Evolutionary conservation across 257 asterid genomes (phyloP).

Genomic region (Galeopsis tetrahit): DNA sequence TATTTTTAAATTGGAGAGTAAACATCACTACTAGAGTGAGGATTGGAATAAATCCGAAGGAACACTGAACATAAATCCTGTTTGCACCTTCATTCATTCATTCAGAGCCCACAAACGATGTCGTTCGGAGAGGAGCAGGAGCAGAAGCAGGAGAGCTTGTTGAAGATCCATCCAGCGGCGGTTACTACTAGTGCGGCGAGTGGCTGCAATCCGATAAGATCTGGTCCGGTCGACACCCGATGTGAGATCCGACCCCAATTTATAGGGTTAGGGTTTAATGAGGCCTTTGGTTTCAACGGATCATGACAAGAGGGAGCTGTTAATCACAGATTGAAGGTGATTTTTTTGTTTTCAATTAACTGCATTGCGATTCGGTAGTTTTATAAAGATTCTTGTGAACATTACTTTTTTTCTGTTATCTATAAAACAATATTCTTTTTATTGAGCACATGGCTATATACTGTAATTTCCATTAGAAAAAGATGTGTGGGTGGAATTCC

Average conservation of each 20-base stretch:
- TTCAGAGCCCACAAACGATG: constrained; percentile 45
- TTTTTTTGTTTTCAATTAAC: neutral
- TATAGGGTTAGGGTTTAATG: constrained; percentile 83
- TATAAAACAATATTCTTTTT: neutral
- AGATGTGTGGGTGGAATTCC: neutral
- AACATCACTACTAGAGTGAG: too few species aligned
- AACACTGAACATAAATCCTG: constrained; percentile 29
- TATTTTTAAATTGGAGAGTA: too few species aligned
- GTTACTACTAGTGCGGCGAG: constrained; percentile 99
- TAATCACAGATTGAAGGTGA: constrained; percentile 85
- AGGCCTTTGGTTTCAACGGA: constrained; percentile 91
- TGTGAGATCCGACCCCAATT: constrained; percentile 97
- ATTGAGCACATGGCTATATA: neutral
- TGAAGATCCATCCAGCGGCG: constrained; percentile 97
- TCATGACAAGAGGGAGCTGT: constrained; percentile 93
- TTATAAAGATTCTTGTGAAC: too few species aligned
- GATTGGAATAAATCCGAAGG: neutral
- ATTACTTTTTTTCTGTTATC: neutral
- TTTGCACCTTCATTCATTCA: neutral
- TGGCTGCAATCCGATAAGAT: constrained; percentile 98
- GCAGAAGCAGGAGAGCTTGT: constrained; percentile 79
- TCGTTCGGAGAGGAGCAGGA: constrained; percentile 84
- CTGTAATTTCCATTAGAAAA: neutral
- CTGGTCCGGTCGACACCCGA: constrained; percentile 83
- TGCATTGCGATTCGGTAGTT: neutral